Evolutionary conservation across 306 rosid genomes (phyloP).

Genomic region (Glycyrrhiza uralensis): DNA sequence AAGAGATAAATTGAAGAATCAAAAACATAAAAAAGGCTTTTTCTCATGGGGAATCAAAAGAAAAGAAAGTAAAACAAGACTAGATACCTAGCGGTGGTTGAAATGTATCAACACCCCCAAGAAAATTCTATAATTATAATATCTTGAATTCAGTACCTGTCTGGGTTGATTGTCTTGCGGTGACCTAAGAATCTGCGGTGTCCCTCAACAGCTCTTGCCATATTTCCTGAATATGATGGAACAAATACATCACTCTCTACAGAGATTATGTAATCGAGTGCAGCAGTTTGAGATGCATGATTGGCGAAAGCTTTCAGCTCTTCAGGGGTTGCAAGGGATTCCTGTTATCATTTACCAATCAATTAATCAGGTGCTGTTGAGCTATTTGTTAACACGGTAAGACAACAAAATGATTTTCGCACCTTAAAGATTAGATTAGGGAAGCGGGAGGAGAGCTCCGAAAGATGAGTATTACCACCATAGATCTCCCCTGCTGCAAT

Average conservation of each 20-base stretch:
- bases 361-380: slow-evolving; percentile 16
- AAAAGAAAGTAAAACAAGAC: background rate
- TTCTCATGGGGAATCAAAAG: background rate
- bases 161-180: slow-evolving; percentile 82
- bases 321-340: slow-evolving; percentile 71
- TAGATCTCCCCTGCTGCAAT: slow-evolving; percentile 95
- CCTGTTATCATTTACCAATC: slow-evolving; percentile 54
- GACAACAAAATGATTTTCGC: slow-evolving; percentile 20
- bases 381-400: slow-evolving; percentile 15
- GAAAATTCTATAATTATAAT: background rate
- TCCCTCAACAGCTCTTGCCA: slow-evolving; percentile 98
- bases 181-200: slow-evolving; percentile 90
- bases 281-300: slow-evolving; percentile 94
- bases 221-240: slow-evolving; percentile 87
- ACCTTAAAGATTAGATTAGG: slow-evolving; percentile 77
- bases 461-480: slow-evolving; percentile 72
- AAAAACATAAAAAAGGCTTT: background rate
- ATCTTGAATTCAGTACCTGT: slow-evolving; percentile 50
- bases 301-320: slow-evolving; percentile 69
- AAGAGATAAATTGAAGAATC: slow-evolving; percentile 1
- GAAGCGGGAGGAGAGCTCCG: slow-evolving; percentile 73
- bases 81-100: background rate
- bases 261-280: slow-evolving; percentile 85
- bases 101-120: background rate
- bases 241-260: slow-evolving; percentile 86